These are phyloP conservation scores for Podaxis sp. DNA, from an alignment of 768 basidiomycete genomes.

Conservation along the genomic window DNA sequence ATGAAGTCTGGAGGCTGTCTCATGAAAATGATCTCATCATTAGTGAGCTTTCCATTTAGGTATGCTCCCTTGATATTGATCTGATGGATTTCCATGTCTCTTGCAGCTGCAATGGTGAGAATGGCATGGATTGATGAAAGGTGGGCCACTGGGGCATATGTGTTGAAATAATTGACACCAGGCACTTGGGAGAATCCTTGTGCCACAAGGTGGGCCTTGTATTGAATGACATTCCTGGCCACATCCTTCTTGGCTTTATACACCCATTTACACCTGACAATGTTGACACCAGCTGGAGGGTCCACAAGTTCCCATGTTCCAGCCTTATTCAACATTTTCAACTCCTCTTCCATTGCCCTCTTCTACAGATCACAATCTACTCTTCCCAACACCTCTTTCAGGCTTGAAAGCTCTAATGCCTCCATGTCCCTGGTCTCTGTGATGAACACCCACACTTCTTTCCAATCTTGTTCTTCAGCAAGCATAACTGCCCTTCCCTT, in stretches of 20 bases:
- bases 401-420: no score
- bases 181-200: no score
- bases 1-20: constrained; percentile 30
- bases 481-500: not conserved
- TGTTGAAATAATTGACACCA: constrained; percentile 37
- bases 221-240: constrained; percentile 18
- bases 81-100: constrained; percentile 31
- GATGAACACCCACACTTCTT: not conserved
- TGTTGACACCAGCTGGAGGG: constrained; percentile 20
- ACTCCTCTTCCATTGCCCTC: constrained; percentile 25
- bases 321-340: constrained; percentile 23
- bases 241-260: constrained; percentile 22
- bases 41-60: constrained; percentile 34
- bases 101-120: constrained; percentile 23
- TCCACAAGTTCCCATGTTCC: constrained; percentile 31
- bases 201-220: constrained; percentile 25
- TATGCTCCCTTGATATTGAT: constrained; percentile 21
- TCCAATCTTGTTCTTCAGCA: not conserved
- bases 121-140: constrained; percentile 22
- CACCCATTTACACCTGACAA: constrained; percentile 25
- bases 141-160: constrained; percentile 27
- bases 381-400: constrained; percentile 16
- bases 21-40: constrained; percentile 40
- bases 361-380: constrained; percentile 24
- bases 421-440: constrained; percentile 6